These are phyloP conservation scores for Rhytidiadelphus loreus DNA, from an alignment of 225 moss, liverwort and hornwort species.

Conservation along the genomic window DNA sequence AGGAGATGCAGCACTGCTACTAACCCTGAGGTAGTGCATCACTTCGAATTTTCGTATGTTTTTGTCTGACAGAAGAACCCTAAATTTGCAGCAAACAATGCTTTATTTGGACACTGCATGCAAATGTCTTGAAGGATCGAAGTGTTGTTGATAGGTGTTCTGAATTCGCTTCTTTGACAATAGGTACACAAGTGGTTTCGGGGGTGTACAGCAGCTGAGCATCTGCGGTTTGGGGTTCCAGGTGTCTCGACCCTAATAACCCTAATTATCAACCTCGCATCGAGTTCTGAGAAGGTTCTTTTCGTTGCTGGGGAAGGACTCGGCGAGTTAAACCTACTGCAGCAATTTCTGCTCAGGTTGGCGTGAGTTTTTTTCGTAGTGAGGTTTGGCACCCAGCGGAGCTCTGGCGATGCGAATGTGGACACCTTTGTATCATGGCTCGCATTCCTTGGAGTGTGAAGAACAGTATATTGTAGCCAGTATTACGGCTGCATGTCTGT, in stretches of 20 bases:
- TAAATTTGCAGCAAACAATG: neutral
- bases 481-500: neutral
- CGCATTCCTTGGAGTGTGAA: conserved; percentile 9
- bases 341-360: neutral
- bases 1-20: neutral
- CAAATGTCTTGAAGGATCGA: neutral
- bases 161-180: neutral
- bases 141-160: neutral
- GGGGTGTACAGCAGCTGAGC: neutral
- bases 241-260: neutral
- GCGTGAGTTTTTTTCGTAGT: neutral
- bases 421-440: conserved; percentile 10
- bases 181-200: neutral
- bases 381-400: neutral
- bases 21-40: neutral
- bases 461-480: neutral
- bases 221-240: neutral
- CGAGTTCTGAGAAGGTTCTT: neutral
- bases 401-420: neutral
- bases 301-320: neutral
- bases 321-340: neutral
- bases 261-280: neutral
- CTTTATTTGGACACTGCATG: neutral
- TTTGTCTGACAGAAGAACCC: neutral
- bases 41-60: neutral